phyloP scores from a whole-genome alignment of 495 filamentous ascomycete species.

The Neurospora sp. region DNA sequence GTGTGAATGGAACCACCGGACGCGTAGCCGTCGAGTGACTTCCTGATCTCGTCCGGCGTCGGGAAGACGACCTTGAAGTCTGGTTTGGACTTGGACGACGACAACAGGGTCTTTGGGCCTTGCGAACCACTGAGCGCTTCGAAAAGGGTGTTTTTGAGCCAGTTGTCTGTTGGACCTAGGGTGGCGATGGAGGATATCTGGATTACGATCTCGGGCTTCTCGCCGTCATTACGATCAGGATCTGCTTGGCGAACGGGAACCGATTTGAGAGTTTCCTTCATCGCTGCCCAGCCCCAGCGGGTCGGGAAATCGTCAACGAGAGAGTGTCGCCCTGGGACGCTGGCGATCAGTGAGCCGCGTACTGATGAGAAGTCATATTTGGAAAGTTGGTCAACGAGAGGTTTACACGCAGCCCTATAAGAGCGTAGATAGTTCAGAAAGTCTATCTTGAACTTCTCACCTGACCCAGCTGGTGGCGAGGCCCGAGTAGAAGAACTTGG shows the following conservation, averaged over 20 bases:
- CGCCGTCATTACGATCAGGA: not conserved
- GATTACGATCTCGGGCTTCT: constrained; percentile 49
- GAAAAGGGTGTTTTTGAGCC: constrained; percentile 63
- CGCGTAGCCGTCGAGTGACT: constrained; percentile 66
- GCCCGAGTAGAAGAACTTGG: not conserved
- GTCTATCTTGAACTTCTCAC: constrained; percentile 65
- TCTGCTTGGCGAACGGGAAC: constrained; percentile 30
- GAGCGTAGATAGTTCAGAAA: constrained; percentile 60
- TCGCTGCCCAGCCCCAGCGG: constrained; percentile 63
- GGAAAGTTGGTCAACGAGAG: constrained; percentile 45
- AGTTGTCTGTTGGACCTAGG: constrained; percentile 61
- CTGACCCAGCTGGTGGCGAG: constrained; percentile 40
- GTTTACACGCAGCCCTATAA: constrained; percentile 45
- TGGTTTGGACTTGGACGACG: constrained; percentile 7
- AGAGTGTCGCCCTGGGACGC: constrained; percentile 59
- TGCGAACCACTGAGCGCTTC: constrained; percentile 29
- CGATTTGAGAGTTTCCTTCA: constrained; percentile 48
- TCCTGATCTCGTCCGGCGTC: constrained; percentile 67
- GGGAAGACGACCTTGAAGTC: constrained; percentile 63
- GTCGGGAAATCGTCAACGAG: constrained; percentile 35
- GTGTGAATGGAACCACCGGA: constrained; percentile 78
- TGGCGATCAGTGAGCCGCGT: constrained; percentile 65
- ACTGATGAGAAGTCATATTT: constrained; percentile 62
- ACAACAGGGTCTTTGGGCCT: not conserved
- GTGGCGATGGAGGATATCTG: constrained; percentile 83